These are phyloP conservation scores for Cryptococcus sp. DNA, from an alignment of 1,284 basidiomycete species.

Conservation along the genomic window DNA sequence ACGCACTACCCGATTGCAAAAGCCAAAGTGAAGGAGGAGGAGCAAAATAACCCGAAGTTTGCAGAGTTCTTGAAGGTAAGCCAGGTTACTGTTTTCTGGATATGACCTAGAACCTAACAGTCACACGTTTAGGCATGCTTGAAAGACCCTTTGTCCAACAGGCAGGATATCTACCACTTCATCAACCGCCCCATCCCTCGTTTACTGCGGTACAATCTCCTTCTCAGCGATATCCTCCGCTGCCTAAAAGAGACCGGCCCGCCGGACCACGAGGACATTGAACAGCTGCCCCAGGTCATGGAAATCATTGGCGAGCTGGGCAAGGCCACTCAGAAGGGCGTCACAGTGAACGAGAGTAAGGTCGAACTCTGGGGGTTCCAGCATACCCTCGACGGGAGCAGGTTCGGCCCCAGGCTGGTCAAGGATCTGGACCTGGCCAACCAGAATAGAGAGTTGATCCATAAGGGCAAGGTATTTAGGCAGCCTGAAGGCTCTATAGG, in stretches of 20 bases:
- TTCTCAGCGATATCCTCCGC: conserved; percentile 74
- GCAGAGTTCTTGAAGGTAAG: conserved; percentile 75
- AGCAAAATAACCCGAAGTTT: conserved; percentile 72
- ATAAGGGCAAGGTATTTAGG: conserved; percentile 73
- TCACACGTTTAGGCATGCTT: conserved; percentile 19
- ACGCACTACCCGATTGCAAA: conserved; percentile 92
- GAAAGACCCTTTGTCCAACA: conserved; percentile 51
- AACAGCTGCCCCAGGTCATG: conserved; percentile 74
- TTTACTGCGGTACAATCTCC: conserved; percentile 79
- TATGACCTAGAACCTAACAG: background rate
- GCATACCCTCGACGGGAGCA: conserved; percentile 59
- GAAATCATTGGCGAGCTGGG: conserved; percentile 79
- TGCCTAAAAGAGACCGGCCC: conserved; percentile 56
- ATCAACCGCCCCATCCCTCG: conserved; percentile 85
- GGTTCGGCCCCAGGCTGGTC: conserved; percentile 68
- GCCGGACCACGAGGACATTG: conserved; percentile 69
- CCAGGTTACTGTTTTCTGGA: background rate
- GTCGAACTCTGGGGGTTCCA: conserved; percentile 83
- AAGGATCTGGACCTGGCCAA: conserved; percentile 80
- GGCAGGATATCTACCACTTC: conserved; percentile 81
- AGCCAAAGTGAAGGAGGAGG: conserved; percentile 85
- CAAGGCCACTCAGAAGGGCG: conserved; percentile 79
- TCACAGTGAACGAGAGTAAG: conserved; percentile 75
- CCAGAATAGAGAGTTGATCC: conserved; percentile 74
- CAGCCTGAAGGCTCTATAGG: conserved; percentile 81